A percentile compares a stretch with the other conserved stretches of the same genome.
Evolutionary conservation across 495 filamentous ascomycete species (phyloP).

Genomic region (Penicillium taxi): DNA sequence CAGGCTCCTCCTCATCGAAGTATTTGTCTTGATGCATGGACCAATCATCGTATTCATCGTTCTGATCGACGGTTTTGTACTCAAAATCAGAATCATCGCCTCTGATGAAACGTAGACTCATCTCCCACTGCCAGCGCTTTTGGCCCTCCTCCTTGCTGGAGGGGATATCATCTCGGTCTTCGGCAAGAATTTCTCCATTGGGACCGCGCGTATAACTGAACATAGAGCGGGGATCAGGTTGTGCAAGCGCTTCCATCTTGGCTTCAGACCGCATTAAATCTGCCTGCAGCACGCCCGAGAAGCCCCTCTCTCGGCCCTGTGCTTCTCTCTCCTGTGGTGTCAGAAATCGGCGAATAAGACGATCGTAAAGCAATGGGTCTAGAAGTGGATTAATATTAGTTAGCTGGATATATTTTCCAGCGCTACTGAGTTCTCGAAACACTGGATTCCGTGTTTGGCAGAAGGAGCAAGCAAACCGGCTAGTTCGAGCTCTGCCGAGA

Average conservation of each 20-base stretch:
- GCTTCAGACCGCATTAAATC: slow-evolving; percentile 67
- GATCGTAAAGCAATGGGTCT: slow-evolving; percentile 77
- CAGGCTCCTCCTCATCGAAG: slow-evolving; percentile 69
- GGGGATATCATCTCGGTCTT: slow-evolving; percentile 51
- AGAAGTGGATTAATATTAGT: slow-evolving; percentile 23
- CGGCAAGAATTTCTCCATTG: slow-evolving; percentile 48
- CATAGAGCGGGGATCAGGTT: slow-evolving; percentile 47
- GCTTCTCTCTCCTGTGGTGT: slow-evolving; percentile 62
- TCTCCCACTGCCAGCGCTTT: slow-evolving; percentile 58
- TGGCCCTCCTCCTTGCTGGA: slow-evolving; percentile 55
- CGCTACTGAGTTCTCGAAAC: slow-evolving; percentile 5
- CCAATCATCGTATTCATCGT: slow-evolving; percentile 61
- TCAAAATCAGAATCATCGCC: slow-evolving; percentile 73
- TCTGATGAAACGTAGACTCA: slow-evolving; percentile 60
- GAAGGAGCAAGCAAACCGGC: slow-evolving; percentile 48
- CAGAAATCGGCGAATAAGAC: slow-evolving; percentile 70
- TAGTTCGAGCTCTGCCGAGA: slow-evolving; percentile 54
- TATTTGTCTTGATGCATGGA: slow-evolving; percentile 58
- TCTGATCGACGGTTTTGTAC: slow-evolving; percentile 58
- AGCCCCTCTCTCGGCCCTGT: slow-evolving; percentile 63
- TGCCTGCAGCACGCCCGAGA: slow-evolving; percentile 62
- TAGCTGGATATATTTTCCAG: slow-evolving; percentile 9
- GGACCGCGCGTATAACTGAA: slow-evolving; percentile 40
- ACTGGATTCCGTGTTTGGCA: slow-evolving; percentile 5
- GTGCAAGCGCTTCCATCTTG: slow-evolving; percentile 53